Base-by-base conservation (phyloP, 805 yeast genomes). In the Cyberlindnera mycetangii region DNA sequence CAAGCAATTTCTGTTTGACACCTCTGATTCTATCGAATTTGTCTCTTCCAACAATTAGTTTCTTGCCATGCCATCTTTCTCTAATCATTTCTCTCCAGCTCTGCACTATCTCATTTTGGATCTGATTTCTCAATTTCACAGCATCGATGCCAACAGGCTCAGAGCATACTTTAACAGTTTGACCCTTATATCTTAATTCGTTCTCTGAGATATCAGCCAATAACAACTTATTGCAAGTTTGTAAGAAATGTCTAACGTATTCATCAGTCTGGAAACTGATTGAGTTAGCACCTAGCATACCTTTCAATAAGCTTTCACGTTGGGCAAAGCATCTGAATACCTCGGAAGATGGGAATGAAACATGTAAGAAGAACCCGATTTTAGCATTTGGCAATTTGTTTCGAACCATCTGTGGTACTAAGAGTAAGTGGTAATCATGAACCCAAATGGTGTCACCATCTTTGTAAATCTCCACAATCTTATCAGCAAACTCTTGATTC, bases 311-410 rank as follows among this genome's bases (percentile, higher is more conserved):
- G 11, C 76, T 76, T 39, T 79, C 81, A 56, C 99, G 75, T 56
- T 89, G 93, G 1, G 98, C 96, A 49, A 92, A 76, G 57, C 97
- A 90, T 52, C 98, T 75, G 67, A 90, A 93, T 3, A 92, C 96
- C 63, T 92, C 99, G 45, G 92, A 81, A 4, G 96, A 86, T 8
- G 99, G 99, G 69, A 92, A 92, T 1, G 98, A 85, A 12, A 92
- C 87, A 59, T 93, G 99, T 45, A 93, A 70, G 65, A 89, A 93
- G 55, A 90, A 85, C 0, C 97, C 97, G 54, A 93, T 89, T 50
- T 84, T 80, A 2, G 96, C 97, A 45, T 79, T 63, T 5, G 97
- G 97, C 18, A 89, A 62, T 51, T 73, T 67, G 46, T 79, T 72
- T 48, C 97, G 75, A 4, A 92, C 75, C 92, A 92, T 83, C 43